Evolutionary conservation across 1,284 basidiomycete genomes (phyloP).

Genomic region (Fomitiporia mediterranea): DNA sequence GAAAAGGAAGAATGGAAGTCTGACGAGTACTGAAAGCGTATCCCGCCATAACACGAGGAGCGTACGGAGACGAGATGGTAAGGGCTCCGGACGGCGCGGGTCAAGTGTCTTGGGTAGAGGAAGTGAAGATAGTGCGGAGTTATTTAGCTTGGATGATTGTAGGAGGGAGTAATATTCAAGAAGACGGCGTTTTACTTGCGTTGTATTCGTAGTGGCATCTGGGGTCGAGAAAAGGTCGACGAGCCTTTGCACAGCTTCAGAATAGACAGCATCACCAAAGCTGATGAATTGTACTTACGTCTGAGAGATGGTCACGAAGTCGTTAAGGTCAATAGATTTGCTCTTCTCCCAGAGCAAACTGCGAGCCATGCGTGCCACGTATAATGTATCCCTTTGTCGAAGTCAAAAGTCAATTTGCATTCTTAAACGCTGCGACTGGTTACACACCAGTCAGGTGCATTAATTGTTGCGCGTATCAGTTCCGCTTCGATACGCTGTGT

Average conservation of each 20-base stretch:
- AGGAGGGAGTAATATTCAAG: constrained; percentile 87
- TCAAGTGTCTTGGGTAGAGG: constrained; percentile 78
- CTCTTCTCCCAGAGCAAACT: constrained; percentile 86
- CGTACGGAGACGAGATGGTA: constrained; percentile 79
- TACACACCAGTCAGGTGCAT: constrained; percentile 87
- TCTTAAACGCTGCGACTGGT: no score
- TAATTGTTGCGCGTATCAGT: constrained; percentile 77
- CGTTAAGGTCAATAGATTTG: constrained; percentile 65
- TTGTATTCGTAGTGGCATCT: constrained; percentile 56
- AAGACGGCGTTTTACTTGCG: constrained; percentile 61
- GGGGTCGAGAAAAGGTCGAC: constrained; percentile 79
- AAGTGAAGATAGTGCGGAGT: constrained; percentile 74
- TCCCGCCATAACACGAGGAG: constrained; percentile 76
- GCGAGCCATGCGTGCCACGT: constrained; percentile 82
- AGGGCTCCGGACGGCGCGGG: constrained; percentile 62
- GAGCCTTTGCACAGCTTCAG: constrained; percentile 45
- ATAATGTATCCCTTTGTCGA: constrained; percentile 86
- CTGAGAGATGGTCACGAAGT: constrained; percentile 83
- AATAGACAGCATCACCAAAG: constrained; percentile 5
- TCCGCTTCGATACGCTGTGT: constrained; percentile 71
- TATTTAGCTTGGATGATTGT: constrained; percentile 74
- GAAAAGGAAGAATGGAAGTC: constrained; percentile 83
- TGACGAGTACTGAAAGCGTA: constrained; percentile 61
- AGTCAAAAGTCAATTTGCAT: no score
- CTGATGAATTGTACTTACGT: constrained; percentile 52